Evolutionary conservation across 2,329 filamentous ascomycete species (phyloP), one percentile per base, ranked within the genome.

Genomic region (Rhytidhysteron rufulum): DNA sequence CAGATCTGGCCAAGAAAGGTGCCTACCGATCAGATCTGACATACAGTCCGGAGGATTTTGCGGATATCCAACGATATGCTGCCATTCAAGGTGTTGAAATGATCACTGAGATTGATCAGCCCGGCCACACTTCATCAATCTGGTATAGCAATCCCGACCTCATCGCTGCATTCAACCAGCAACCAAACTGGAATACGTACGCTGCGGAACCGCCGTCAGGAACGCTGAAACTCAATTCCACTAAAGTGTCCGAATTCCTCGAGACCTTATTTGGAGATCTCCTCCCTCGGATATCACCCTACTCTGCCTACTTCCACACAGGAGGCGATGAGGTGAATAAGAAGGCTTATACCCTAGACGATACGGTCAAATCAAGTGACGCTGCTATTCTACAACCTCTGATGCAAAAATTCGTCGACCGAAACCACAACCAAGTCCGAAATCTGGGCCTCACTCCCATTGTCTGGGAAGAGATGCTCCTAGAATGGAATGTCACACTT

Each of bases 381-480:
- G 69, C 74, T 0, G 64, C 70, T 1, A 75, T 91, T 11, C 70
- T 95, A 27, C 75, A 79, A 56, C 86, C 88, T 2, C 73, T 93
- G 17, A 75, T 95, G 60, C 87, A 95, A 60, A 79, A 75, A 42
- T 88, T 94, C 58, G 71, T 94, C 47, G 78, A 86, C 60, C 75
- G 77, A 49, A 82, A 83, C 53, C 85, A 90, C 62, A 72, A 66
- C 21, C 78, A 82, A 33, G 72, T 93, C 30, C 71, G 79, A 33
- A 67, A 74, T 31, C 72, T 76, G 5, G 83, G 83, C 4, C 67
- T 95, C 37, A 78, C 75, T 4, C 87, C 88, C 0, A 70, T 95
- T 17, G 86, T 90, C 1, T 95, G 89, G 89, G 88, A 95, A 63
- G 89, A 95, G 64, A 88, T 93, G 74, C 71, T 88, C 1, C 70